phyloP scores from a whole-genome alignment of 139 green algal genomes.

The Tetratostichococcus sp. region DNA sequence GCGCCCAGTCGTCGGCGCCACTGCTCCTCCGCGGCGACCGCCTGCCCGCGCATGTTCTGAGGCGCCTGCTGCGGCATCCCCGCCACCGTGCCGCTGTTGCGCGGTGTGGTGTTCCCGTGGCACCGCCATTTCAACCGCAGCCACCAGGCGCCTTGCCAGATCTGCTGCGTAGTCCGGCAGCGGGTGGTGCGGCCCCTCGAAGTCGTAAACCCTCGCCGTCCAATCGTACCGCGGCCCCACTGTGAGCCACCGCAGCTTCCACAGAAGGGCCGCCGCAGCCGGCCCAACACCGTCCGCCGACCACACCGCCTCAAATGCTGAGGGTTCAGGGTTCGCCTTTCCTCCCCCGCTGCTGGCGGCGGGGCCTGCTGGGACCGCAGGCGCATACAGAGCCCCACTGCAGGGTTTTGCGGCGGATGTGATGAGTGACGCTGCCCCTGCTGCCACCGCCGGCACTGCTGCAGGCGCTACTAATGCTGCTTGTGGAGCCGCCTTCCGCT shows the following conservation, averaged over 20 bases:
- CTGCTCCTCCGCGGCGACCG: no score
- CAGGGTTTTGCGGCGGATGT: no score
- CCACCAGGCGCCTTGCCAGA: conserved; percentile 15
- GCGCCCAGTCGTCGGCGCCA: no score
- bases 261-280: conserved; percentile 51
- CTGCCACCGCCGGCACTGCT: no score
- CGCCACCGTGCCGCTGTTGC: background rate
- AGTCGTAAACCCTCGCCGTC: conserved; percentile 59
- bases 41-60: background rate
- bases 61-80: background rate
- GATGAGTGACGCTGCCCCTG: no score
- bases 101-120: no score
- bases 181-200: conserved; percentile 15
- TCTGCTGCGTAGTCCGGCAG: conserved; percentile 26
- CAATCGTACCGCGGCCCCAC: conserved; percentile 82
- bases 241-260: conserved; percentile 75
- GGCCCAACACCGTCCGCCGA: conserved; percentile 14
- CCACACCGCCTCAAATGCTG: conserved; percentile 8
- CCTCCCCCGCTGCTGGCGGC: conserved; percentile 7
- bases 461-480: no score
- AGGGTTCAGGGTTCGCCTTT: no score
- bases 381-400: no score
- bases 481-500: no score
- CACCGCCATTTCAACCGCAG: background rate
- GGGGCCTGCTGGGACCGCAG: no score